Evolutionary conservation across 139 green algal species (phyloP), one percentile per base, ranked within the genome.

Genomic region (Chlamydomonas urium): DNA sequence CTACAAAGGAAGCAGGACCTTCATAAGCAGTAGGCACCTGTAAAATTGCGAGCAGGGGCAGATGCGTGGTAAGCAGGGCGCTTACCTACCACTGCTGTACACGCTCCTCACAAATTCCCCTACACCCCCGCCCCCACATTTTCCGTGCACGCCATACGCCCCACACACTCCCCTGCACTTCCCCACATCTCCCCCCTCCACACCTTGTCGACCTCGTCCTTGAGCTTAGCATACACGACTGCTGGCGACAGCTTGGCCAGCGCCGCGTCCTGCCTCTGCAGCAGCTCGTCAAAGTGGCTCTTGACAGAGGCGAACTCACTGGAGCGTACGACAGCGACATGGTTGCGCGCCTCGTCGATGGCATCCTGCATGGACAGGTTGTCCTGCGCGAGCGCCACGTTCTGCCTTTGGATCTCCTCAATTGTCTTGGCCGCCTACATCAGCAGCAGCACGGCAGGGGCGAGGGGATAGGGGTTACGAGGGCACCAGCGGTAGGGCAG

Each of bases 271-370:
- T 91, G 86, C 35, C 86, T 70, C 4, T 14, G 34, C 21, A 57
- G 71, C 35, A 85, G 66, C 61, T 83, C 80, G 45, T 89, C 82
- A 74, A 89, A 90, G 2, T 72, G 65, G 17, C 63, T 58, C 63
- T 80, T 76, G 28, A 66, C 76, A 19, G 79, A 70, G 0, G 79
- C 80, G 53, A 90, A 93, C 60, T 87, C 78, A 23, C 72, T 81
- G 26, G 74, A 81, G 3, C 77, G 74, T 28, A 93, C 85, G 35
- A 93, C 83, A 23, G 88, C 88, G 26, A 92, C 78, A 69, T 93
- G 84, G 38, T 82, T 87, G 56, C 79, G 75, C 14, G 74, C 80
- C 38, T 87, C 81, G 32, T 80, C 81, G 21, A 91, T 84, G 33
- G 78, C 69, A 26, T 61, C 70, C 34, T 83, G 75, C 37, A 78